phyloP scores from a whole-genome alignment of 2,329 filamentous ascomycete genomes.

The Cladorrhinum sp. region DNA sequence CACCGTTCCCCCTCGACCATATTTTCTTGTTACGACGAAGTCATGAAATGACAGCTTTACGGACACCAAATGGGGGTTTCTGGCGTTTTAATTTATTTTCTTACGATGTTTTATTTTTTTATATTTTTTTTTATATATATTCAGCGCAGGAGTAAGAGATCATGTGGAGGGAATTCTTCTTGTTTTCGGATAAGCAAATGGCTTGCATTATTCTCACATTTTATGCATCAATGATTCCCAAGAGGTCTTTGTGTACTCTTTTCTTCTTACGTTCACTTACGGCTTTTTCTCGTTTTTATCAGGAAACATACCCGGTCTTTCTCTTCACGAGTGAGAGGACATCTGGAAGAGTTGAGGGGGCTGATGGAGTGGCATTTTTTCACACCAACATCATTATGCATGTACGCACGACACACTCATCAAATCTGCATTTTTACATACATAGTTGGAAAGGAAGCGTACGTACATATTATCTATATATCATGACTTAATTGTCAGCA shows the following conservation, averaged over 20 bases:
- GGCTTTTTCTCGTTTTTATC: background rate
- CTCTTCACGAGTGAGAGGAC: background rate
- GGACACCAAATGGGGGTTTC: constrained; percentile 3
- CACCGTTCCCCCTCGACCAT: background rate
- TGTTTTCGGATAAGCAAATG: background rate
- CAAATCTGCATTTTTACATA: too few relatives aligned
- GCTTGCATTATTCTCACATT: background rate
- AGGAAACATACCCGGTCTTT: background rate
- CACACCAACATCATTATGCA: background rate
- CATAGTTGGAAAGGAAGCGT: background rate
- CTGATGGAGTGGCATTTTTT: background rate
- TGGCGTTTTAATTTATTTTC: constrained; percentile 12
- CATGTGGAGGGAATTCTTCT: background rate
- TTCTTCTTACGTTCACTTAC: background rate
- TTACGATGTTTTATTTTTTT: background rate
- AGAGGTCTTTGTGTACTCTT: background rate
- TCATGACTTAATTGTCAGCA: background rate
- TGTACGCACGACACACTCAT: background rate
- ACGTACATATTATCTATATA: background rate
- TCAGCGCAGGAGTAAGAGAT: background rate
- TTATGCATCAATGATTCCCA: background rate
- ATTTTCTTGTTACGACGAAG: constrained; percentile 15
- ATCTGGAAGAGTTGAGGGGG: background rate
- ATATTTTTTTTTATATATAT: background rate
- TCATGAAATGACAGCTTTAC: constrained; percentile 15